Conservation (phyloP, 768 basidiomycete genomes). For the Suillus placidus region DNA sequence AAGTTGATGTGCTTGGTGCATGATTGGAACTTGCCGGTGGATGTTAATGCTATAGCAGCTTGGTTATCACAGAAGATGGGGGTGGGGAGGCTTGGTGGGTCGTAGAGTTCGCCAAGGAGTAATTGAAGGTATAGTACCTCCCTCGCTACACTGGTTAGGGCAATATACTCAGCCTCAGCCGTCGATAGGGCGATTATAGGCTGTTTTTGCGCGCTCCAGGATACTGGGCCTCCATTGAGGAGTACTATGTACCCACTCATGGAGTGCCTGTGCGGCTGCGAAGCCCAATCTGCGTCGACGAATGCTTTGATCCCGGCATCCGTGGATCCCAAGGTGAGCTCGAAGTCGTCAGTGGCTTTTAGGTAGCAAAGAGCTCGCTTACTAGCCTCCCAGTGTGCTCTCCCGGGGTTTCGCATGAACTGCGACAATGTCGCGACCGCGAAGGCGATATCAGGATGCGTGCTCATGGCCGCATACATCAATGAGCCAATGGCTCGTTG, state of each 20-base stretch:
- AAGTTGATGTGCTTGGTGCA: slow-evolving; percentile 43
- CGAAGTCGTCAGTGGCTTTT: no score
- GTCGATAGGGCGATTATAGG: no score
- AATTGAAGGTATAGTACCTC: slow-evolving; percentile 14
- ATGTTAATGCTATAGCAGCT: slow-evolving; percentile 32
- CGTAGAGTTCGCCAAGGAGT: slow-evolving; percentile 22
- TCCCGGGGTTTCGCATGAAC: no score
- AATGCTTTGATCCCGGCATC: no score
- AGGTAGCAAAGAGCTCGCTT: no score
- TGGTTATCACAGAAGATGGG: slow-evolving; percentile 27
- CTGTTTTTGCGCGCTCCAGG: slow-evolving; percentile 23
- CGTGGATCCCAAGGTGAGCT: fast-evolving
- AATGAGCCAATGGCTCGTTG: no score
- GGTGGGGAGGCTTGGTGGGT: neutral
- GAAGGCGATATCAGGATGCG: no score
- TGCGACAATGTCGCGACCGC: no score
- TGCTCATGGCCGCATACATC: no score
- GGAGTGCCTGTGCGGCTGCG: no score
- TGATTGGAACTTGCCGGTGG: slow-evolving; percentile 31
- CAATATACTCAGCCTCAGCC: slow-evolving; percentile 32
- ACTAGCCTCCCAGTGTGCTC: no score
- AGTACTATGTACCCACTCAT: slow-evolving; percentile 15
- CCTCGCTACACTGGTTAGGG: neutral
- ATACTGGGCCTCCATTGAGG: slow-evolving; percentile 14
- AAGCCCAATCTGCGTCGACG: no score